These are phyloP conservation scores for Candida cerambycidarum DNA, from an alignment of 805 yeast species.

Conservation along the genomic window DNA sequence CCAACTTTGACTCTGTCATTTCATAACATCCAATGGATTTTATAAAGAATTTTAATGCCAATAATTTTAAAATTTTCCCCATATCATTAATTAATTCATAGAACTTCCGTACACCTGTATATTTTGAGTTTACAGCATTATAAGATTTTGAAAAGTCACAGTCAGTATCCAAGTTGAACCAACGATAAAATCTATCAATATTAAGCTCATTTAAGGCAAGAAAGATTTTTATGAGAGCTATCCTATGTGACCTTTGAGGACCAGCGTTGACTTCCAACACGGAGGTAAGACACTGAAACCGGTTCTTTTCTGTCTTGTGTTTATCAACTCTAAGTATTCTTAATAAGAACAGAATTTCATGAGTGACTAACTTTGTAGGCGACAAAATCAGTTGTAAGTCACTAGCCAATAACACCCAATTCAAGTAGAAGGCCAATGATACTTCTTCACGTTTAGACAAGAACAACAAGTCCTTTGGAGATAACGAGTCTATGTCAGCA, in stretches of 20 bases:
- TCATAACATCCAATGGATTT: conserved; percentile 8
- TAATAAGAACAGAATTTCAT: background rate
- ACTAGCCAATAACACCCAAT: conserved; percentile 21
- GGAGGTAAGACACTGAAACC: background rate
- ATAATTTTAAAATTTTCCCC: conserved; percentile 7
- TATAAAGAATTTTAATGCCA: conserved; percentile 12
- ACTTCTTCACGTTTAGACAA: conserved; percentile 28
- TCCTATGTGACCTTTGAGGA: too few relatives aligned
- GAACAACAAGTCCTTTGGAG: background rate
- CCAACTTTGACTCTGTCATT: background rate
- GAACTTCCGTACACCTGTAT: conserved; percentile 7
- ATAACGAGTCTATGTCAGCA: background rate
- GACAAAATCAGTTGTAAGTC: conserved; percentile 18
- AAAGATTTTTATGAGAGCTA: conserved; percentile 1
- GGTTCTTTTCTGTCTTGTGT: background rate
- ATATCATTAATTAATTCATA: conserved; percentile 8
- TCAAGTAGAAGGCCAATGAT: conserved; percentile 27
- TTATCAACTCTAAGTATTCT: background rate
- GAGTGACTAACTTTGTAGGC: background rate
- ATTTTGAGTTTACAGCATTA: background rate
- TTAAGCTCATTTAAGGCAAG: background rate
- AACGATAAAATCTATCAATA: background rate
- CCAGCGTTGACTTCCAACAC: background rate
- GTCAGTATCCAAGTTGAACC: background rate
- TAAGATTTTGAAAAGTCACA: conserved; percentile 7